Conservation (phyloP, 2,329 filamentous ascomycete species). For the Ceratocystis alfenasii region DNA sequence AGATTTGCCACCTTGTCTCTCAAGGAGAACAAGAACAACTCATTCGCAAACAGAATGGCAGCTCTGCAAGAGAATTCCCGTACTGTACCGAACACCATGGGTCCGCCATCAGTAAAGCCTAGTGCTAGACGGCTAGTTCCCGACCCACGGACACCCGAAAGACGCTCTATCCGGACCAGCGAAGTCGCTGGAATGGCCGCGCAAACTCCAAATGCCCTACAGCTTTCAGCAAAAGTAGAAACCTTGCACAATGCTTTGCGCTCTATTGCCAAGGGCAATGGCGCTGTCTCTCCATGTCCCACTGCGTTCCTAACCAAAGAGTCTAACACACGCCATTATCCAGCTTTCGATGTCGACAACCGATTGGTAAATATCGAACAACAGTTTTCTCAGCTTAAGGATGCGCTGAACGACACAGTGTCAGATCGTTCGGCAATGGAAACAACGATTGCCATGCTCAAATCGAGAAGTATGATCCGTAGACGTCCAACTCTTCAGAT, state of each 20-base stretch:
- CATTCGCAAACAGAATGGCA: not conserved
- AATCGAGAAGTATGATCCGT: conserved; percentile 54
- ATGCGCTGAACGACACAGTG: conserved; percentile 58
- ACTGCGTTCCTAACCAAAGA: conserved; percentile 49
- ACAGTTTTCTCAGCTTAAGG: conserved; percentile 58
- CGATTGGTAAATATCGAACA: conserved; percentile 65
- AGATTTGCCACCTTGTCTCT: conserved; percentile 14
- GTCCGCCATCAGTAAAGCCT: not conserved
- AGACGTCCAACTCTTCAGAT: no score
- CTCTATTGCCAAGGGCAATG: conserved; percentile 22
- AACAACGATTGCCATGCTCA: conserved; percentile 61
- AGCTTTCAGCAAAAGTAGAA: conserved; percentile 12
- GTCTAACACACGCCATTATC: conserved; percentile 53
- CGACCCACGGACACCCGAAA: conserved; percentile 5
- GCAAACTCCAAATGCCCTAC: not conserved
- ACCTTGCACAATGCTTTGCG: conserved; percentile 23
- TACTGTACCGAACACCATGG: not conserved
- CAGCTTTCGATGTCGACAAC: conserved; percentile 70
- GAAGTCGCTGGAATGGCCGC: conserved; percentile 1
- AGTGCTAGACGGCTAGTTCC: not conserved
- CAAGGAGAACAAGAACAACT: conserved; percentile 13
- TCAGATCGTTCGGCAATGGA: conserved; percentile 58
- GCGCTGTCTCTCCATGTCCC: conserved; percentile 16
- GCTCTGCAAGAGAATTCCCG: not conserved
- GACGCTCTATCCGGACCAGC: conserved; percentile 1